Evolutionary conservation across 1,284 basidiomycete species (phyloP), one percentile per base, ranked within the genome.

Genomic region (Ustilago sp.): DNA sequence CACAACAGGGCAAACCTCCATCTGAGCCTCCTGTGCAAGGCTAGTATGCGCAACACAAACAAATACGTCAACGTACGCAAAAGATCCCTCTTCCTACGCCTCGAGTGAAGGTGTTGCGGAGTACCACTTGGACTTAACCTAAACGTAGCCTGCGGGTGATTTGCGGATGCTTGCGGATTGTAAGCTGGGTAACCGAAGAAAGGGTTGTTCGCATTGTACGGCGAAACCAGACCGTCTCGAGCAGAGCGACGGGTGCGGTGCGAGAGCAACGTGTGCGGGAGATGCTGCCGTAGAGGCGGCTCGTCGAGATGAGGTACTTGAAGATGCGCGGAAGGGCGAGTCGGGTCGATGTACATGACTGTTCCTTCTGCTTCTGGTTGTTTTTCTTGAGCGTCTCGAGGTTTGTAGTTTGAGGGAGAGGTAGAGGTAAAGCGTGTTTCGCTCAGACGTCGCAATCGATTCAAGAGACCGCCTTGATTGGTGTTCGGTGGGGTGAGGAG

Each of bases 101-200:
- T 58, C 28, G 72, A 69, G 32, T 79, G 80, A 23, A 83, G 61
- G 17, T 81, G 79, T 39, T 65, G 69, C 31, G 63, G 59, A 7
- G 71, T 72, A 12, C 12, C 34, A 47, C 19, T 53, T 19, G 43
- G 39, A 12, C 51, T 23, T 23, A 77, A 63, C 0, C 61, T 47
- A 54, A 75, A 75, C 2, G 57, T 73, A 5, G 61, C 59, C 41
- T 61, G 60, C 0, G 55, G 13, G 5, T 23, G 35, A 0, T 60
- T 4, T 9, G 36, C 8, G n/a, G 43, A 45, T n/a, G 39, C 15
- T 6, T 12, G 12, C 13, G 65, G 68, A 23, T 72, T 68, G 69
- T 76, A 82, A 54, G 88, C 86, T 0, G 93, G 92, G 85, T 94
- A 94, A n/a, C 93, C 93, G 79, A 91, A 94, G 87, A 92, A 94